phyloP scores from a whole-genome alignment of 768 basidiomycete species.

The Lanmaoa pseudosensibilis region DNA sequence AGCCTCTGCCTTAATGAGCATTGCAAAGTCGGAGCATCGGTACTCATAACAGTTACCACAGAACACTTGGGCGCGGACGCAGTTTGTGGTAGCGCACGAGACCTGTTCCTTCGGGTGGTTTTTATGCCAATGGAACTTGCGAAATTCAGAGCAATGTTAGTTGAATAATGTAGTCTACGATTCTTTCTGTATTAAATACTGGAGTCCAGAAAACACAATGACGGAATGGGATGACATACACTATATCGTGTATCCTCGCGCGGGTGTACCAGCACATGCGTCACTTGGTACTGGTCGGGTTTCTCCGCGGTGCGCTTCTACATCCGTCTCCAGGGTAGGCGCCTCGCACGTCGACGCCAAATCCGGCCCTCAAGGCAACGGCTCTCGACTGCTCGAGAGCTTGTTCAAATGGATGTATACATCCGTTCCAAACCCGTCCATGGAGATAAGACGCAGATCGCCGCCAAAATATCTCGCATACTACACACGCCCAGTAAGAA shows the following conservation, averaged over 20 bases:
- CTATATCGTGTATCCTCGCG: neutral
- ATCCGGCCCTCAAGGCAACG: conserved; percentile 18
- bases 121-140: neutral
- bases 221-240: conserved; percentile 4
- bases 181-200: neutral
- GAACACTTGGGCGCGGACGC: neutral
- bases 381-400: conserved; percentile 53
- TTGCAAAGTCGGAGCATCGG: neutral
- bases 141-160: neutral
- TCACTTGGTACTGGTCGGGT: neutral
- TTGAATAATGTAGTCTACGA: conserved; percentile 6
- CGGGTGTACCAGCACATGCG: neutral
- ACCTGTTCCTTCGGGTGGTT: neutral
- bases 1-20: neutral
- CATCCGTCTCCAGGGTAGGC: neutral
- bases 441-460: conserved; percentile 89
- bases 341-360: neutral
- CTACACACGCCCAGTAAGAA: conserved; percentile 33
- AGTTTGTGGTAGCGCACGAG: no score
- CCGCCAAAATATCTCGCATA: conserved; percentile 97
- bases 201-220: neutral
- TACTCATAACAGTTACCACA: neutral
- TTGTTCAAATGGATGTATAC: conserved; percentile 91
- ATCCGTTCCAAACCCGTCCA: conserved; percentile 98
- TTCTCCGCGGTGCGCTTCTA: neutral